phyloP scores from a whole-genome alignment of 2,329 filamentous ascomycete species.

The Penicillium sp. region DNA sequence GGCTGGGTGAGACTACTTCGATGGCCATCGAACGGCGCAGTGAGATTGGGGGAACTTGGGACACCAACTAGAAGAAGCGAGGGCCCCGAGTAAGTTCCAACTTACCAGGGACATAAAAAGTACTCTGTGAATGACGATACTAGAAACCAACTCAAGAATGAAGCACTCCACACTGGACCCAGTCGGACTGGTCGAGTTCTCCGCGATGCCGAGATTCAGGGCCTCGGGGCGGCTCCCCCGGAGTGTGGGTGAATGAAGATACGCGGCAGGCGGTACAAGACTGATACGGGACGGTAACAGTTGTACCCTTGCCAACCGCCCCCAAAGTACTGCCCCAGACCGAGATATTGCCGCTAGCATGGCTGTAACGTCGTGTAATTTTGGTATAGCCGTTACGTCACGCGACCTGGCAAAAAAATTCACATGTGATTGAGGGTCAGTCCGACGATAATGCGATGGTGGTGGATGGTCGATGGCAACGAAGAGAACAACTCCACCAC shows the following conservation, averaged over 20 bases:
- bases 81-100: not conserved
- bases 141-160: not conserved
- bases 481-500: conserved; percentile 16
- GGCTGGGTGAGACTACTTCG: not conserved
- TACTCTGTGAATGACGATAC: not conserved
- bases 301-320: not conserved
- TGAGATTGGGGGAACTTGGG: not conserved
- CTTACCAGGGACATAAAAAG: not conserved
- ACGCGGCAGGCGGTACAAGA: not conserved
- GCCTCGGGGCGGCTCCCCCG: conserved; percentile 7
- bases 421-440: conserved; percentile 38
- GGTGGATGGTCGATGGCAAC: conserved; percentile 6
- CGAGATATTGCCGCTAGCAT: not conserved
- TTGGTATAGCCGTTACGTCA: conserved; percentile 40
- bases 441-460: conserved; percentile 21
- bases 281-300: not conserved
- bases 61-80: not conserved
- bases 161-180: conserved; percentile 2
- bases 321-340: not conserved
- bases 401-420: conserved; percentile 39
- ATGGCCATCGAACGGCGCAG: not conserved
- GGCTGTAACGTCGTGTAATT: conserved; percentile 24
- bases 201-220: conserved; percentile 3
- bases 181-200: not conserved
- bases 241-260: not conserved